Base-by-base conservation (phyloP, 2,329 filamentous ascomycete genomes). In the Hypoxylon sp. region DNA sequence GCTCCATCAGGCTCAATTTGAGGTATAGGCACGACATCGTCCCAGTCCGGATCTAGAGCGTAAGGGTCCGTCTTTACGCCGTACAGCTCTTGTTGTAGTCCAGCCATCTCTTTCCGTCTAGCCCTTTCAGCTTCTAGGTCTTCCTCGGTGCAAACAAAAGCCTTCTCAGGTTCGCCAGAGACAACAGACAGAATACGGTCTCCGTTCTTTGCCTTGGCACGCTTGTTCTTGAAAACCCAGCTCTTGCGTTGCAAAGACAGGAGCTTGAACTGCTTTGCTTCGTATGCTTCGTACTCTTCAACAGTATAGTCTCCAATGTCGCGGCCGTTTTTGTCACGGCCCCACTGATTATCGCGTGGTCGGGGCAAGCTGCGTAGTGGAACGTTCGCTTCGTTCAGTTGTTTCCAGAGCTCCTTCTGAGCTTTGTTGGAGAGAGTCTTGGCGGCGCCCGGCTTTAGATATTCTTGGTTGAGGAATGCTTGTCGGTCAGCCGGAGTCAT, bases 1-100 rank as follows among this genome's bases (percentile, higher is more conserved):
- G 95, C 94, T 73, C 91, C 86, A 73, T 90, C 91, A 66, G 94
- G 92, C 81, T 98, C 94, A 77, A 94, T 87, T 75, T 96, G 90
- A 3, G 92, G 90, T 62, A 98, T 91, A 19, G 94, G 94, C 57
- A 89, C 84, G 56, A 98, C 86, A 81, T 97, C 94, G 72, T 93
- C 90, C 95, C 94, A 98, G 69, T 85, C 86, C 1, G 93, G 90
- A 79, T 94, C 90, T 68, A 86, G 84, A 56, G 87, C 85, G 79
- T 92, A 92, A 75, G 81, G 71, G 8, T 83, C 84, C 52, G 78
- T 80, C 63, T 80, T 83, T 64, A 82, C 77, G 13, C 87, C 86
- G 73, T 89, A 88, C 11, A 89, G 79, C 51, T 88, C 85, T 71
- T 80, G 81, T 63, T 78, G 81, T 44, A 89, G 76, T 2, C 74